A percentile compares a stretch with the other conserved stretches of the same genome.
These are phyloP conservation scores for Entomortierella beljakovae DNA, from an alignment of 192 early-diverging fungal genomes.

Conservation along the genomic window DNA sequence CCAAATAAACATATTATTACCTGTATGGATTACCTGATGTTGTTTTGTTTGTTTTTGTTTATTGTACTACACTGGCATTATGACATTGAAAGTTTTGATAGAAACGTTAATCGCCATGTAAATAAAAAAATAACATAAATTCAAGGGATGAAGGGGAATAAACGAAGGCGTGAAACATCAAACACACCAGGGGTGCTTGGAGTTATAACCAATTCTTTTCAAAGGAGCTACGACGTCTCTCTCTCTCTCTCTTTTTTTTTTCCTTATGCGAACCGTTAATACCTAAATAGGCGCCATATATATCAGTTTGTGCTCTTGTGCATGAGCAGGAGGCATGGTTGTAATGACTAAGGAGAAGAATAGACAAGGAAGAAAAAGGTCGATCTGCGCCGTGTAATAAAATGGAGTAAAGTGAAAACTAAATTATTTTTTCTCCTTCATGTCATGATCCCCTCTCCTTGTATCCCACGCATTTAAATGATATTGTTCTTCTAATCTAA, in stretches of 20 bases:
- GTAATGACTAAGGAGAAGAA: neutral
- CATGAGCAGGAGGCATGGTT: neutral
- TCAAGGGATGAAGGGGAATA: constrained; percentile 13
- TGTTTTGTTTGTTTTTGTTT: neutral
- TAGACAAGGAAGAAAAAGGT: neutral
- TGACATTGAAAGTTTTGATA: neutral
- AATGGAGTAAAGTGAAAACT: too few relatives aligned
- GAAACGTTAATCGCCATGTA: neutral
- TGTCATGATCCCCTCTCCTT: too few relatives aligned
- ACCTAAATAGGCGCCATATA: too few relatives aligned
- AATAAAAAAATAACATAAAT: neutral
- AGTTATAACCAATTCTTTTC: neutral
- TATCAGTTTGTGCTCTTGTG: neutral
- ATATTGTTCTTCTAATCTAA: too few relatives aligned
- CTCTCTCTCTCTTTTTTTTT: too few relatives aligned
- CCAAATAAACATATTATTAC: too few relatives aligned
- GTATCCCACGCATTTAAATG: too few relatives aligned
- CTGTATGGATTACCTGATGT: constrained; percentile 1
- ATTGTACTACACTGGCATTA: neutral
- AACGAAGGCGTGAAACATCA: constrained; percentile 11
- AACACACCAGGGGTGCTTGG: constrained; percentile 18
- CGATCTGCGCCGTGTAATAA: neutral
- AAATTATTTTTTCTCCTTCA: too few relatives aligned
- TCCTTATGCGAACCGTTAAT: too few relatives aligned
- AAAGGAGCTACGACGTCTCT: too few relatives aligned